A percentile compares a stretch with the other conserved stretches of the same genome.
These are phyloP conservation scores for Globisporangium polare DNA, from an alignment of 352 stramenopile genomes.

Conservation along the genomic window DNA sequence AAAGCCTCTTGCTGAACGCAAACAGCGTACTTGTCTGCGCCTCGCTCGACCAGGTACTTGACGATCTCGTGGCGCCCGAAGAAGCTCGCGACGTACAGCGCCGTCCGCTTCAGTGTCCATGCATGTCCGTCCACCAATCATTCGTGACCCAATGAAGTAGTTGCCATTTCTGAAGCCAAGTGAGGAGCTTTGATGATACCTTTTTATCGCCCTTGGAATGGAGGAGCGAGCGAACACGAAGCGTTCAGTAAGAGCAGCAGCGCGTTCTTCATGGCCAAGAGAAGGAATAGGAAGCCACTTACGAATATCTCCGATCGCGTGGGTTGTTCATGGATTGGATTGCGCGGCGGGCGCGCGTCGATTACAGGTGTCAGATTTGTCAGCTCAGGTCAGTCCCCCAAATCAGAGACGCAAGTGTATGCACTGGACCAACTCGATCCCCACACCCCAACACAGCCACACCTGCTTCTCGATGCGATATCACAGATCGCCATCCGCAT, in stretches of 20 bases:
- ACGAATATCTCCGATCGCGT: slow-evolving; percentile 7
- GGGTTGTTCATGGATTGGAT: background rate
- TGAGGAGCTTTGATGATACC: slow-evolving; percentile 4
- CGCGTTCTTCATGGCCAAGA: background rate
- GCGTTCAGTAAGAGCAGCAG: background rate
- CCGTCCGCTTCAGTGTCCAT: slow-evolving; percentile 31
- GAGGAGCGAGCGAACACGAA: background rate
- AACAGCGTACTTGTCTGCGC: slow-evolving; percentile 58
- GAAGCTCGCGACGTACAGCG: slow-evolving; percentile 69
- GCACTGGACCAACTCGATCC: background rate
- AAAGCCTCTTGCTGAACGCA: background rate
- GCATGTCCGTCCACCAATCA: background rate
- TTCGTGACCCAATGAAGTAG: background rate
- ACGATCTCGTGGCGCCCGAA: slow-evolving; percentile 52
- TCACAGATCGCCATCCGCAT: background rate
- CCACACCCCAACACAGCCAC: background rate
- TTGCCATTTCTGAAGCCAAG: background rate
- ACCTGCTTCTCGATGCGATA: background rate
- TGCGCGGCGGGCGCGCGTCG: background rate
- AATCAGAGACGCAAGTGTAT: background rate
- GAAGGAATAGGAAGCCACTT: background rate
- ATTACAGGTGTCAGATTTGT: background rate
- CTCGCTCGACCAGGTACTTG: slow-evolving; percentile 35
- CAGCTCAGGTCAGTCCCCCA: background rate
- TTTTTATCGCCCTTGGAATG: slow-evolving; percentile 14